Conservation (phyloP, 2,329 filamentous ascomycete genomes). For the Arthrobotrys megalospora region DNA sequence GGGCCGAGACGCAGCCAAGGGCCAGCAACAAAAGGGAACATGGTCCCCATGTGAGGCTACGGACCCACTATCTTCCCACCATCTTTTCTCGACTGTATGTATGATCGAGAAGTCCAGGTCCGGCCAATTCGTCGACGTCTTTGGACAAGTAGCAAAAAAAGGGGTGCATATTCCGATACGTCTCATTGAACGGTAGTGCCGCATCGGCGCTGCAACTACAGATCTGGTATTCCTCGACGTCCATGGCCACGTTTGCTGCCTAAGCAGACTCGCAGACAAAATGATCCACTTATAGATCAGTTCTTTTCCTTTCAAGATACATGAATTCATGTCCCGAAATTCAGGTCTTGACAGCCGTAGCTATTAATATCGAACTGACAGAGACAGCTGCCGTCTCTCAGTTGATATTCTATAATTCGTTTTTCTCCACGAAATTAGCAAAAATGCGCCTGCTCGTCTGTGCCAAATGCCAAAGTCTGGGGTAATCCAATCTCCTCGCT, state of each 20-base stretch:
- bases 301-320: conserved; percentile 1
- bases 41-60: conserved; percentile 29
- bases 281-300: conserved; percentile 20
- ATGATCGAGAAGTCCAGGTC: conserved; percentile 21
- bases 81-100: conserved; percentile 33
- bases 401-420: neutral
- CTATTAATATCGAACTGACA: conserved; percentile 47
- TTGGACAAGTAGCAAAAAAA: conserved; percentile 11
- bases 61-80: conserved; percentile 27
- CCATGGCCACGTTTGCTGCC: conserved; percentile 24
- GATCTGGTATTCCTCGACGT: conserved; percentile 12
- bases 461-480: conserved; percentile 47
- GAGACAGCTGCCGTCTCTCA: conserved; percentile 12
- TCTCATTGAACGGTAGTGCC: conserved; percentile 9
- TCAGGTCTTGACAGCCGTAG: neutral
- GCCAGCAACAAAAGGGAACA: conserved; percentile 32
- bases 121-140: conserved; percentile 27
- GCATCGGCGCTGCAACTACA: conserved; percentile 37
- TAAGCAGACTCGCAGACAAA: conserved; percentile 17
- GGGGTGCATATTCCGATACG: conserved; percentile 53
- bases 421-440: conserved; percentile 45
- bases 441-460: conserved; percentile 38
- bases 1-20: conserved; percentile 50
- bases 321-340: neutral
- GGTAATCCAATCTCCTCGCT: conserved; percentile 40